Conservation (phyloP, 75 land plant genomes). For the Cryptomeria japonica region DNA sequence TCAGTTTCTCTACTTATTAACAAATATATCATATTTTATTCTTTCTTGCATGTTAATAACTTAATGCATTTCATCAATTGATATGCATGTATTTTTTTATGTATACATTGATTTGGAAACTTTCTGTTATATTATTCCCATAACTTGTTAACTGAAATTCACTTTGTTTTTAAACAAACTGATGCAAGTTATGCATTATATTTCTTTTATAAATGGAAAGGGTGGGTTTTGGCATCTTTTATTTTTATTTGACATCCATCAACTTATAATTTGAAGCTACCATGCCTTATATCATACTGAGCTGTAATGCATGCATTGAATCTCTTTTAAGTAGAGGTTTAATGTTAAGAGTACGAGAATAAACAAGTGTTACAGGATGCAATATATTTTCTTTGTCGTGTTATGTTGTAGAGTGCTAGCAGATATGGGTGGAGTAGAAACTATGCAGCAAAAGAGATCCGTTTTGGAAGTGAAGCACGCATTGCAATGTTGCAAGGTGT, state of each 20-base stretch:
- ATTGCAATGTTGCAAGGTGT: conserved; percentile 87
- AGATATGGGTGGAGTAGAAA: conserved; percentile 45
- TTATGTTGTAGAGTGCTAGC: conserved; percentile 3
- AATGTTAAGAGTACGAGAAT: neutral
- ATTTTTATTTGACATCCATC: neutral
- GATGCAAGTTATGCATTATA: neutral
- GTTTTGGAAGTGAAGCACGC: conserved; percentile 87
- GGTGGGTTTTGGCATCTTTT: neutral
- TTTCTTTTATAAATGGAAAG: neutral
- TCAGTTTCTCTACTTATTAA: neutral
- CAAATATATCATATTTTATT: no score
- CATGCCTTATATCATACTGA: neutral
- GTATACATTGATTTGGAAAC: neutral
- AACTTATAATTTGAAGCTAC: neutral
- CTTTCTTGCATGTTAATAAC: neutral
- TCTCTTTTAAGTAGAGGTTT: neutral
- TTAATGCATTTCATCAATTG: neutral
- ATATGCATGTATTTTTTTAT: neutral
- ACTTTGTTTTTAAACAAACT: neutral
- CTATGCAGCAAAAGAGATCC: conserved; percentile 87
- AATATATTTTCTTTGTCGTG: neutral
- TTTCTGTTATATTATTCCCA: neutral
- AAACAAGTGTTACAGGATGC: neutral
- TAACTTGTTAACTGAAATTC: neutral
- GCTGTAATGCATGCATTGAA: neutral